Base-by-base conservation (phyloP, 306 rosid species). In the Prunus mume region DNA sequence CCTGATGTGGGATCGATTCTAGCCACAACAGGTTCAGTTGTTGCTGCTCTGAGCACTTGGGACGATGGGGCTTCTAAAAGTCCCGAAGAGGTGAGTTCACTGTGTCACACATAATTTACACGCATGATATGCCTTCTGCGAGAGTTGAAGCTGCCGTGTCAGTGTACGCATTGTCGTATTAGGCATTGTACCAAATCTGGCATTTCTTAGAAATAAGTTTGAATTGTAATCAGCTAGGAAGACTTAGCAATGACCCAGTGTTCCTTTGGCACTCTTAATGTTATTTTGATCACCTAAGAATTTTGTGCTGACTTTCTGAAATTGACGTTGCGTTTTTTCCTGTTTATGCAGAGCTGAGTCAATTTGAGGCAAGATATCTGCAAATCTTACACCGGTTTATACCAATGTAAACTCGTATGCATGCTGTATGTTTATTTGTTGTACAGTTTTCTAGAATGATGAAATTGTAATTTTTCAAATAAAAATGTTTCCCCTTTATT, bases 21-120 rank as follows among this genome's bases (percentile, higher is more conserved):
- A 58, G 77, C 78, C 45, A 90, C 99, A 72, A 92, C 92, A 14
- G 97, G 99, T 18, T 92, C 99, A 38, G 96, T 91, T 74, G 89
- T 95, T 27, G 80, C 97, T 79, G 99, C 99, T 76, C 80, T 95
- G 80, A 95, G 96, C 82, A 80, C 83, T 55, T 90, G 61, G 38
- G 86, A 82, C 80, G 92, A 88, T 78, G 86, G 86, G 90, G 67
- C 75, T 84, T 76, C 24, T 73, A 55, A 24, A 43, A 83, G 51
- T 43, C 55, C 56, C 32, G 70, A 73, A 66, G 79, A 79, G 85
- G 90, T 75, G 77, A 75, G 84, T 74, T 80, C 71, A 38, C 32
- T 66, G 57, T 73, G 34, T 38, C 47, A 32, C 49, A 12, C 51
- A 47, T 47, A 47, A 12, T 47, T 2, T 12, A 60, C 25, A 22